phyloP scores from a whole-genome alignment of 495 filamentous ascomycete genomes.

The Friedmanniomyces simplex region DNA sequence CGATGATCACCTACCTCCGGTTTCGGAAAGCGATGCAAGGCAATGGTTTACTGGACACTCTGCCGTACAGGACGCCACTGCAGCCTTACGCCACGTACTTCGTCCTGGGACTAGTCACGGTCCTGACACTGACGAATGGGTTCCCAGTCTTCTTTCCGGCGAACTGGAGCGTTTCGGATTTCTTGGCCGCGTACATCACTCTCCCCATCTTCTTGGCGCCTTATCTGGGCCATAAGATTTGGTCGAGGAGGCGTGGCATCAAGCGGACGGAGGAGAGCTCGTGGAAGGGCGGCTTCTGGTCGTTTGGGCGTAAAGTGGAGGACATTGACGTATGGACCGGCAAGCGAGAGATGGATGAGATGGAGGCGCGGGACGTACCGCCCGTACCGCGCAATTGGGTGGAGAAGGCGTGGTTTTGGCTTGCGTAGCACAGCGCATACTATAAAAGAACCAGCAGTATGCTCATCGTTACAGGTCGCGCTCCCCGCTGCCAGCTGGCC shows the following conservation, averaged over 20 bases:
- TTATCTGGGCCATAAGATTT: conserved; percentile 28
- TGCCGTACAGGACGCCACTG: conserved; percentile 17
- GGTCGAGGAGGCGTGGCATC: background rate
- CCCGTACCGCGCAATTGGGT: conserved; percentile 24
- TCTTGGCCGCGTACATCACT: conserved; percentile 27
- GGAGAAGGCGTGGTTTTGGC: conserved; percentile 27
- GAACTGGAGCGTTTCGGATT: conserved; percentile 26
- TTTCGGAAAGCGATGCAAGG: conserved; percentile 38
- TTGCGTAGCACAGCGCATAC: conserved; percentile 13
- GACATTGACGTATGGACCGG: conserved; percentile 25
- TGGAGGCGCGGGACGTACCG: conserved; percentile 18
- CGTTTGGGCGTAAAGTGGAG: conserved; percentile 10
- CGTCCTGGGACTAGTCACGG: conserved; percentile 7
- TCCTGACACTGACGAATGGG: conserved; percentile 30
- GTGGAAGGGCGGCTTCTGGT: background rate
- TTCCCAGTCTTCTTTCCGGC: conserved; percentile 29
- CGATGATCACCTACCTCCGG: conserved; percentile 30
- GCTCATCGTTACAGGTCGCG: background rate
- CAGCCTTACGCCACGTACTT: conserved; percentile 22
- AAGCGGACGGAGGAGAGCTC: background rate
- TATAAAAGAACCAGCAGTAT: too few relatives aligned
- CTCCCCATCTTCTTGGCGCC: conserved; percentile 27
- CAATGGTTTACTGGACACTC: conserved; percentile 30
- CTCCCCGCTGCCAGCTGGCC: background rate
- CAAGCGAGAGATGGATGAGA: conserved; percentile 27